Evolutionary conservation across 1,284 basidiomycete genomes (phyloP).

Genomic region (Heterobasidion annosum): DNA sequence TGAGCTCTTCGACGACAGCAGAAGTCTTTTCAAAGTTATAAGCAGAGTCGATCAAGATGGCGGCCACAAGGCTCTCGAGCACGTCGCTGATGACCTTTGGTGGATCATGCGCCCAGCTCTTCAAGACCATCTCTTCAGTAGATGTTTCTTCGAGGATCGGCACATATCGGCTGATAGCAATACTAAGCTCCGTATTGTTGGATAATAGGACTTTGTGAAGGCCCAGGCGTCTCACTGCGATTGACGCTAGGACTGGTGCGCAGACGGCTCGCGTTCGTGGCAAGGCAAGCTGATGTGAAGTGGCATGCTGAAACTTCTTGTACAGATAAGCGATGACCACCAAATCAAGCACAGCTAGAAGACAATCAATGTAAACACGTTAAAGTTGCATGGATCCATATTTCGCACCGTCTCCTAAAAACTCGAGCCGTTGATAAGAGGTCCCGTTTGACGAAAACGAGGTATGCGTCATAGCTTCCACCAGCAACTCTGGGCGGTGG

Average conservation of each 20-base stretch:
- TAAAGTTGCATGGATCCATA: neutral
- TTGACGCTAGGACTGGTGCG: slow-evolving; percentile 57
- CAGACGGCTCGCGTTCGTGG: slow-evolving; percentile 69
- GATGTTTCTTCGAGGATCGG: slow-evolving; percentile 47
- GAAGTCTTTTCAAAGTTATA: slow-evolving; percentile 62
- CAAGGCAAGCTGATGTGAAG: slow-evolving; percentile 66
- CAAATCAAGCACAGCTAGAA: slow-evolving; percentile 64
- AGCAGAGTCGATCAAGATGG: slow-evolving; percentile 72
- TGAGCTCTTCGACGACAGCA: slow-evolving; percentile 46
- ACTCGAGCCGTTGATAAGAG: slow-evolving; percentile 80
- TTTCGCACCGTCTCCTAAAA: slow-evolving; percentile 72
- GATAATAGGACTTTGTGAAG: slow-evolving; percentile 67
- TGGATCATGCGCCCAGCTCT: slow-evolving; percentile 75
- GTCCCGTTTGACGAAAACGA: slow-evolving; percentile 52
- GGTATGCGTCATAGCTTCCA: slow-evolving; percentile 77
- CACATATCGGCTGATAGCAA: slow-evolving; percentile 51
- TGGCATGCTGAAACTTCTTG: slow-evolving; percentile 57
- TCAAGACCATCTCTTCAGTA: slow-evolving; percentile 50
- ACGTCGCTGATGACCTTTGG: slow-evolving; percentile 75
- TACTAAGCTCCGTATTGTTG: slow-evolving; percentile 60
- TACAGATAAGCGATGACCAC: slow-evolving; percentile 69
- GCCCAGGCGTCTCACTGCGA: slow-evolving; percentile 55
- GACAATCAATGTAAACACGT: slow-evolving; percentile 1
- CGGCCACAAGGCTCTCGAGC: slow-evolving; percentile 79
- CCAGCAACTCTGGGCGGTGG: slow-evolving; percentile 46